Evolutionary conservation across 768 basidiomycete species (phyloP), one percentile per base, ranked within the genome.

Genomic region (Hericium erinaceus): DNA sequence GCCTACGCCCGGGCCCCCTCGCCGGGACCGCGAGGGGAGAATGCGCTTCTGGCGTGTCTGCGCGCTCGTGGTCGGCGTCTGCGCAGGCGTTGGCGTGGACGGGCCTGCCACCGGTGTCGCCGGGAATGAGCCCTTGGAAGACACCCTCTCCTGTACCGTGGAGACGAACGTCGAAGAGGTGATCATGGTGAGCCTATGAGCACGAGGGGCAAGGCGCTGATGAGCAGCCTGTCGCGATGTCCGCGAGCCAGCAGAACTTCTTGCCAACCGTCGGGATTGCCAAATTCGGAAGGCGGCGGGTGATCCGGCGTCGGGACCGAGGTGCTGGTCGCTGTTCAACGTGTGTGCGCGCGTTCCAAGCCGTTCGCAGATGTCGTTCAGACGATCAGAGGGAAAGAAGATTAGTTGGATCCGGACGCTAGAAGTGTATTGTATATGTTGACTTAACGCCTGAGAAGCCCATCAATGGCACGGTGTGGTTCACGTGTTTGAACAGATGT

Each of bases 1-100:
- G 57, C 92, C 89, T 53, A 89, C 81, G 39, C 89, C 89, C 28
- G 87, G 85, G 15, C 89, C 89, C 56, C 89, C 86, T 57, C 92
- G 81, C 64, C 89, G 78, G 57, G 87, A 80, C 64, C 92, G 82
- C 69, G 89, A 81, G 46, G 92, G 92, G 57, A 92, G 74, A 48
- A 92, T 84, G 69, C 92, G 85, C 72, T 87, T 88, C 71, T 83
- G 84, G 57, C 80, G 82, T 60, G 73, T 68, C 64, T 75, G 71
- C 49, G 37, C 44, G 28, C 13, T 46, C 12, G 37, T n/a, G 48
- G 6, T 41, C 12, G 62, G 39, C n/a, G 60, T 26, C 3, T 54
- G 39, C 39, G 55, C 51, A 12, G 39, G 52, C 49, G 49, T 24
- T 9, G 15, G 13, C 13, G 52, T 9, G 16, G 56, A 57, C 44